Evolutionary conservation across 371 early-diverging fungal genomes (phyloP).

Genomic region (Mucor indicus): DNA sequence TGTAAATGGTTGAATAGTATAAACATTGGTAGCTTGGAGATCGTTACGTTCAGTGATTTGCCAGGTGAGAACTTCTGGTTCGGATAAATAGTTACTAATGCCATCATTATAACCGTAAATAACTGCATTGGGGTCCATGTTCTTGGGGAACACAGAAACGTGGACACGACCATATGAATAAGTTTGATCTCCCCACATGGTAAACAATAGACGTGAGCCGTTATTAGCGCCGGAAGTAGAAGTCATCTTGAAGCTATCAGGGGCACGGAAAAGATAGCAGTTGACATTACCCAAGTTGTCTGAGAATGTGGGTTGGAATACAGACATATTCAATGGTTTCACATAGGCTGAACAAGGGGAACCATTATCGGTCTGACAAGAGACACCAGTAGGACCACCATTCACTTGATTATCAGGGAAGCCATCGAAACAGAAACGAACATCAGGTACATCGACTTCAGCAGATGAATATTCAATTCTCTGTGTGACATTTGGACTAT

Average conservation of each 20-base stretch:
- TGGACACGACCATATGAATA: slow-evolving; percentile 36
- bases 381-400: slow-evolving; percentile 25
- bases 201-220: slow-evolving; percentile 40
- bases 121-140: slow-evolving; percentile 42
- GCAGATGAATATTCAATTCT: slow-evolving; percentile 32
- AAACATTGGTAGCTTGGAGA: slow-evolving; percentile 36
- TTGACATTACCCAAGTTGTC: slow-evolving; percentile 37
- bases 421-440: slow-evolving; percentile 51
- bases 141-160: slow-evolving; percentile 39
- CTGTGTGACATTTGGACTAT: slow-evolving; percentile 45
- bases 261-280: slow-evolving; percentile 40
- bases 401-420: slow-evolving; percentile 18
- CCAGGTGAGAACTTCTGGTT: slow-evolving; percentile 32
- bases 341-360: slow-evolving; percentile 29
- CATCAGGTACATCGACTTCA: slow-evolving; percentile 39
- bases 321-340: slow-evolving; percentile 29
- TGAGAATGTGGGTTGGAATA: slow-evolving; percentile 35
- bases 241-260: slow-evolving; percentile 28
- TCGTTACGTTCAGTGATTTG: slow-evolving; percentile 40
- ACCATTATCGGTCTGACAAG: slow-evolving; percentile 40
- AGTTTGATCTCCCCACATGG: slow-evolving; percentile 35
- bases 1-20: slow-evolving; percentile 33
- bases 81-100: slow-evolving; percentile 18
- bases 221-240: slow-evolving; percentile 41
- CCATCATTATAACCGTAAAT: slow-evolving; percentile 28